These are phyloP conservation scores for Carnegiea gigantea DNA, from an alignment of 179 eudicot genomes.

Conservation along the genomic window DNA sequence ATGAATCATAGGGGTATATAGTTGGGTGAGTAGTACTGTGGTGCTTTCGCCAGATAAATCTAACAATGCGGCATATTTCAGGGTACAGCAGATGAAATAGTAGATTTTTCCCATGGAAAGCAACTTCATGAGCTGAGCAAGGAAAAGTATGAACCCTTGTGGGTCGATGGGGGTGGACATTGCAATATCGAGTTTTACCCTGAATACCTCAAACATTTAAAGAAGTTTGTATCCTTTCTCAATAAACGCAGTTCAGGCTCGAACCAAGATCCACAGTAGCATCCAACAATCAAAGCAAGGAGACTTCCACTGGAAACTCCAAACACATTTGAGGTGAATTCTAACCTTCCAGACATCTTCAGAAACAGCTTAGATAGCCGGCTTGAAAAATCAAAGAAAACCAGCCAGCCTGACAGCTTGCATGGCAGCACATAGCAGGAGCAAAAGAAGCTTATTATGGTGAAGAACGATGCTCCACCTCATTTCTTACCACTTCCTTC, in stretches of 20 bases:
- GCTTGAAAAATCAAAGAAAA: constrained; percentile 79
- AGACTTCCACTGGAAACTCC: constrained; percentile 38
- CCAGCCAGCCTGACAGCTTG: constrained; percentile 71
- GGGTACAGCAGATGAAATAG: constrained; percentile 98
- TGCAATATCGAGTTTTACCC: constrained; percentile 94
- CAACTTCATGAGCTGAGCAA: constrained; percentile 88
- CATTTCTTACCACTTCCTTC: constrained; percentile 28
- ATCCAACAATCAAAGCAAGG: constrained; percentile 39
- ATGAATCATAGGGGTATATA: not conserved
- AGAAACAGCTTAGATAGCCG: constrained; percentile 93
- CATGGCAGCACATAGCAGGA: constrained; percentile 72
- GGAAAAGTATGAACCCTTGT: constrained; percentile 81
- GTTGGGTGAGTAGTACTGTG: not conserved
- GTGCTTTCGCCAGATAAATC: not conserved
- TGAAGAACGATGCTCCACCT: constrained; percentile 30
- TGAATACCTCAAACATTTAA: constrained; percentile 79
- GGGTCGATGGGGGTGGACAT: constrained; percentile 96
- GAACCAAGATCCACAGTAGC: constrained; percentile 34
- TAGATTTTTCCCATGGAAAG: constrained; percentile 91
- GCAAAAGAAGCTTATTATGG: constrained; percentile 61
- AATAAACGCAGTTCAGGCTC: constrained; percentile 48
- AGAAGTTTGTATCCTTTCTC: constrained; percentile 70
- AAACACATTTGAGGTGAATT: constrained; percentile 37
- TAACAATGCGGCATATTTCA: constrained; percentile 23
- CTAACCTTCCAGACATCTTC: constrained; percentile 63